A percentile compares a stretch with the other conserved stretches of the same genome.
phyloP scores from a whole-genome alignment of 139 green algal species.

The Pleodorina starrii region DNA sequence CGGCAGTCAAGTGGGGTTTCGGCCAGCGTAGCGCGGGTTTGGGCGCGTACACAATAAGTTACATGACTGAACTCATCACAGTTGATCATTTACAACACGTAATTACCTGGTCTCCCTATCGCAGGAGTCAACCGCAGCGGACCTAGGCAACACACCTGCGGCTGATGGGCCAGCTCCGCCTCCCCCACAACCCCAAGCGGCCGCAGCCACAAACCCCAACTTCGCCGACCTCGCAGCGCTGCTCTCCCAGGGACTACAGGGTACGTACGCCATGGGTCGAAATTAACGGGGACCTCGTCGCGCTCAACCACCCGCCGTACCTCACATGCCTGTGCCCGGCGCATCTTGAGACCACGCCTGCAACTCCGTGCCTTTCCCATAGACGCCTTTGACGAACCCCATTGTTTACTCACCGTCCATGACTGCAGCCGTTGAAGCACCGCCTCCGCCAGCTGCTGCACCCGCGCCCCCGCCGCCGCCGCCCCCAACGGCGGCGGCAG shows the following conservation, averaged over 20 bases:
- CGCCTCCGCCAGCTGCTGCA: background rate
- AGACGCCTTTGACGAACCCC: too few species aligned
- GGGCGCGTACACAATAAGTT: too few species aligned
- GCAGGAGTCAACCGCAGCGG: conserved; percentile 5
- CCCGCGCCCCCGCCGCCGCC: background rate
- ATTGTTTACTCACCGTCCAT: background rate
- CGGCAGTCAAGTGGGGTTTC: too few species aligned
- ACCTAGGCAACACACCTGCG: background rate
- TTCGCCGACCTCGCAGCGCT: background rate
- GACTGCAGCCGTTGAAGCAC: too few species aligned
- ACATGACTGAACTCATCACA: too few species aligned
- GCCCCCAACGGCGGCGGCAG: background rate
- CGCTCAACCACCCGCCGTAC: too few species aligned
- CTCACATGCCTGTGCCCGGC: too few species aligned
- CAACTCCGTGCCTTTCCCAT: too few species aligned
- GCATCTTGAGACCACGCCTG: too few species aligned
- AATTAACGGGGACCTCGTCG: too few species aligned
- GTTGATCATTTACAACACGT: too few species aligned
- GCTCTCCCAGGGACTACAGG: conserved; percentile 17
- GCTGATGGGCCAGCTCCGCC: background rate
- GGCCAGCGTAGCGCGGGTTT: too few species aligned
- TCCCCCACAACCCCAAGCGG: background rate
- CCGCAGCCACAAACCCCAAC: background rate
- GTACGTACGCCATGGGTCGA: background rate
- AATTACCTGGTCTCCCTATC: background rate